Evolutionary conservation across 495 filamentous ascomycete species (phyloP).

Genomic region (Daldinia grandis): DNA sequence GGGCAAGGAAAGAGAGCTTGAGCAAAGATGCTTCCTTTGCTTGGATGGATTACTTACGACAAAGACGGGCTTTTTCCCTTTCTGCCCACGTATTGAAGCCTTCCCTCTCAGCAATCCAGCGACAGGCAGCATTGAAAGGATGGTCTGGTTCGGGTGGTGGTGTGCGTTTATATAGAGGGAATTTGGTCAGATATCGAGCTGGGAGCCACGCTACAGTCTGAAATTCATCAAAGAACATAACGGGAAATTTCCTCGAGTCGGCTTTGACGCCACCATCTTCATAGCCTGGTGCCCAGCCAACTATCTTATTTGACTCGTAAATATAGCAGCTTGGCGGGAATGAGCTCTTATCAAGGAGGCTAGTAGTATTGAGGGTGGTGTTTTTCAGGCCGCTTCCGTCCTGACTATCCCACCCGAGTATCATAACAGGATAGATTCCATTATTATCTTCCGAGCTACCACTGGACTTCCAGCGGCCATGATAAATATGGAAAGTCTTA

Average conservation of each 20-base stretch:
- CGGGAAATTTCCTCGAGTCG: slow-evolving; percentile 52
- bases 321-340: slow-evolving; percentile 49
- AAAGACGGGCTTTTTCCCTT: slow-evolving; percentile 24
- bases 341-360: slow-evolving; percentile 42
- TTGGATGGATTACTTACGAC: slow-evolving; percentile 2
- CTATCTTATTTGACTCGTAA: slow-evolving; percentile 43
- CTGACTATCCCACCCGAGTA: slow-evolving; percentile 50
- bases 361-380: slow-evolving; percentile 42
- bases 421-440: slow-evolving; percentile 49
- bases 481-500: slow-evolving; percentile 47
- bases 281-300: slow-evolving; percentile 52
- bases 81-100: slow-evolving; percentile 41
- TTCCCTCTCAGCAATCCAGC: slow-evolving; percentile 42
- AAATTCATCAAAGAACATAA: slow-evolving; percentile 51
- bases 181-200: slow-evolving; percentile 30
- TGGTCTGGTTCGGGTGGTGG: slow-evolving; percentile 14
- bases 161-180: slow-evolving; percentile 32
- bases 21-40: background rate
- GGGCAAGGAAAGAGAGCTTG: background rate
- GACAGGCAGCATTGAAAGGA: slow-evolving; percentile 41
- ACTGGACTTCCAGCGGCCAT: slow-evolving; percentile 45
- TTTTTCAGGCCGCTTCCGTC: slow-evolving; percentile 47
- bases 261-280: slow-evolving; percentile 49
- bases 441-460: slow-evolving; percentile 16
- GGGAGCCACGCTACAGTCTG: slow-evolving; percentile 36